Base-by-base conservation (phyloP, 73 alveolate genomes). In the Paramecium biaurelia region DNA sequence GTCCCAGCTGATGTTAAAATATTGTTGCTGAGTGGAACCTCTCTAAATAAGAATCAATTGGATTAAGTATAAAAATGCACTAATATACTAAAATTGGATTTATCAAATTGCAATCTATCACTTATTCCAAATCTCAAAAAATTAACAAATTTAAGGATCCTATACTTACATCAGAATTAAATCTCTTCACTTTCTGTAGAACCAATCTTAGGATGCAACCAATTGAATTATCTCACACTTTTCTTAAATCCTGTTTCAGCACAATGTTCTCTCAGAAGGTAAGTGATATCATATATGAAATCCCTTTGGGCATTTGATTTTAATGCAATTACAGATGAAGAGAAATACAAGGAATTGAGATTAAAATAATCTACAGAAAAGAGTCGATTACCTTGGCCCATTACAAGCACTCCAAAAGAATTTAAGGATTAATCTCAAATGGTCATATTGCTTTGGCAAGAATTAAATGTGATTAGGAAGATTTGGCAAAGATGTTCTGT, bases 361-460 rank as follows among this genome's bases (percentile, higher is more conserved):
- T 37, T 74, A 28, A 35, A 41, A 7, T 23, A 32, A 34, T 34
- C 58, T 7, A 28, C 37, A 6, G 57, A 74, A 37, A 74, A 74
- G 18, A 74, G 67, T 74, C 23, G 87, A 0, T 35, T 74, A 4
- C 87, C 87, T 74, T 74, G 87, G 87, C 87, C 87, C 11, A 74
- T 74, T n/a, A 74, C 35, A 20, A 32, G 87, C 38, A 32, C 47
- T 23, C 28, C 41, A 12, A 28, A 67, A 11, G 23, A 67, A 67
- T 37, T 74, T n/a, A 74, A 37, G 38, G 87, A 74, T 74, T 11
- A 18, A 67, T 30, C 23, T 0, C 3, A 74, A 20, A 10, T 34
- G 2, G 67, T 74, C 7, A 0, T 37, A 5, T 74, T 28, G 23
- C 21, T 74, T 0, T 74, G 87, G 87, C 11, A 34, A 74, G 87